Conservation (phyloP, 345 rosid species). For the Limnanthes douglasii region DNA sequence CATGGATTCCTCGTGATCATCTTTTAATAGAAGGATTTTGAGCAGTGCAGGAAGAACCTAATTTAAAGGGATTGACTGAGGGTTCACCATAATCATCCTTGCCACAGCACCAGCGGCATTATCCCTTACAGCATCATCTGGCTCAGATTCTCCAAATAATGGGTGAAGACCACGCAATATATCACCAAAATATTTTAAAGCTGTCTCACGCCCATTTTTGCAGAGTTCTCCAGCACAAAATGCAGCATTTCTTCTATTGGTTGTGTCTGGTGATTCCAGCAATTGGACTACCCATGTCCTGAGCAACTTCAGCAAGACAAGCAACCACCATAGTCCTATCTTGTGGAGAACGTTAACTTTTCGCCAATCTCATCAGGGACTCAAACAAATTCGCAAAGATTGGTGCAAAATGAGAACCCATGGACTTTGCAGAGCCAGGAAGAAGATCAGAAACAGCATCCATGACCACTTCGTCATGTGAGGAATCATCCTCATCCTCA, state of each 20-base stretch:
- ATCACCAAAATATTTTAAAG: slow-evolving; percentile 73
- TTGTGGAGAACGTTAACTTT: slow-evolving; percentile 66
- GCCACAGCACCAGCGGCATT: slow-evolving; percentile 99
- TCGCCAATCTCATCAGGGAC: slow-evolving; percentile 88
- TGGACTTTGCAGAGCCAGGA: slow-evolving; percentile 91
- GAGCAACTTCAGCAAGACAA: slow-evolving; percentile 97
- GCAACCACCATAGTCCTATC: slow-evolving; percentile 99
- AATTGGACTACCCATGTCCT: slow-evolving; percentile 93
- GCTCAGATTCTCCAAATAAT: slow-evolving; percentile 87
- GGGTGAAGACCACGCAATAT: slow-evolving; percentile 60
- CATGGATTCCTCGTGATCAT: slow-evolving; percentile 90
- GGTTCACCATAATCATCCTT: slow-evolving; percentile 90
- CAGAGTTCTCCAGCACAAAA: slow-evolving; percentile 96
- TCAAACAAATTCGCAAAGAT: slow-evolving; percentile 75
- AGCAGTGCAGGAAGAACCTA: slow-evolving; percentile 90
- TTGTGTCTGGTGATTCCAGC: slow-evolving; percentile 72
- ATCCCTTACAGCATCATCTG: slow-evolving; percentile 89
- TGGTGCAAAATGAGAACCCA: slow-evolving; percentile 91
- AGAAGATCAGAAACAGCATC: slow-evolving; percentile 98
- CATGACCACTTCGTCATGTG: slow-evolving; percentile 94
- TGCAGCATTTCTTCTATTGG: slow-evolving; percentile 97
- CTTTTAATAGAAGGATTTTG: slow-evolving; percentile 84
- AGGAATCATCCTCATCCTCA: slow-evolving; percentile 55
- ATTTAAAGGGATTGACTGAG: slow-evolving; percentile 71
- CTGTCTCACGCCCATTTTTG: slow-evolving; percentile 80